Evolutionary conservation across 352 stramenopile genomes (phyloP), one percentile per base, ranked within the genome.

Genomic region (Globisporangium emineosum): DNA sequence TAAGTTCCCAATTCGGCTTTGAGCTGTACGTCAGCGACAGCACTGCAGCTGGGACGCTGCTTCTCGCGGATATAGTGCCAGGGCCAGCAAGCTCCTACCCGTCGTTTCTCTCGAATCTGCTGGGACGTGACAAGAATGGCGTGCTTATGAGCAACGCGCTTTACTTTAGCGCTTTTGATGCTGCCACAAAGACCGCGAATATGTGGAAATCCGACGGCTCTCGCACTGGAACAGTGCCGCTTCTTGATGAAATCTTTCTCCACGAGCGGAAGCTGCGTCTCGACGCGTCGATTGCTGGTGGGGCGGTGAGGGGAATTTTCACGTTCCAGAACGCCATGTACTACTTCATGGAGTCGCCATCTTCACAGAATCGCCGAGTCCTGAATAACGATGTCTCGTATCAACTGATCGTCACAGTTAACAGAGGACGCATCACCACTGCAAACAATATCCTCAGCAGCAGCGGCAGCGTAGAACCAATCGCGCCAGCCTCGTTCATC

Each of bases 1-100:
- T 57, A 2, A 59, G 63, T 27, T 23, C 25, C 4, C 19, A 58
- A 2, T 66, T 66, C 23, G 77, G 81, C 10, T 62, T 56, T 43
- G 74, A 91, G 67, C 70, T 95, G 21, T 94, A 85, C 57, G 58
- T 77, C 21, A 86, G 69, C 53, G 79, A 91, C 58, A 83, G 81
- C 15, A 87, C 76, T 5, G 35, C 53, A 0, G 49, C 25, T 1
- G 77, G 75, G 23, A 92, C 87, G 13, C 57, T 53, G 25, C 64
- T 83, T 13, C 57, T 84, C 10, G 30, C 69, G 0, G 74, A 87
- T 42, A 52, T 84, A 12, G 62, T 51, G 3, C 62, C 67, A 0
- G 78, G 78, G 17, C 49, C 69, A 0, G 37, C n/a, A 2, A 76
- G 73, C 45, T 66, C 65, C 4, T 60, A 52, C 5, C 77, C 75